Base-by-base conservation (phyloP, 495 filamentous ascomycete species). In the Daldinia grandis region DNA sequence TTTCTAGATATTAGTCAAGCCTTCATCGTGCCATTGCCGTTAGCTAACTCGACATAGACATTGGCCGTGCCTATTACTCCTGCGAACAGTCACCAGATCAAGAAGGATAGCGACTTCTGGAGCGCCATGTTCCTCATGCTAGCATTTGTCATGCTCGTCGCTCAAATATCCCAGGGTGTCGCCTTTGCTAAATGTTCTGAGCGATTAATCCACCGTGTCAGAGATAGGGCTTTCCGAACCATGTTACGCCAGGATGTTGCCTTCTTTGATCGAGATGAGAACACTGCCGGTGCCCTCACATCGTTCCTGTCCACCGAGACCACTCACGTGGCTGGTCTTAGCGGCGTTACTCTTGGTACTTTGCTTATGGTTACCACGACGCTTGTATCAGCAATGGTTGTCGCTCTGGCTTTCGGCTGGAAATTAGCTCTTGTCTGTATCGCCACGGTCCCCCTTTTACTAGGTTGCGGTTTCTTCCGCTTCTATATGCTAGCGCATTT, bases 201-300 rank as follows among this genome's bases (percentile, higher is more conserved):
- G 78, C 80, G 88, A 24, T 85, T 98, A 37, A 86, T 98, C 62
- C 91, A 92, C 75, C 88, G 94, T 6, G 91, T 92, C 5, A 86
- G 95, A 64, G 88, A 93, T 78, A 83, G 79, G 56, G 88, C 93
- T 28, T 98, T 99, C 83, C 86, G 92, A 40, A 83, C 88, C 35
- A 95, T 97, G 82, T 84, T 98, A n/a, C 90, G 94, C 9, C 95
- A 98, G 74, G 94, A 98, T 66, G 93, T 98, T 63, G 84, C 86
- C 14, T 98, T 93, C 78, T 98, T 97, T 69, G 95, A 96, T 70
- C 86, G 82, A 54, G 92, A 95, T 62, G 88, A 93, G 71, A 97
- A 97, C 72, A 91, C 88, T 53, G 90, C 92, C 14, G 95, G 95
- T 64, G 90, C 92, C 10, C 79, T 98, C 71, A 94, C 91, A 8